Evolutionary conservation across 441 rosid genomes (phyloP), one percentile per base, ranked within the genome.

Genomic region (Pelargonium hybrid): DNA sequence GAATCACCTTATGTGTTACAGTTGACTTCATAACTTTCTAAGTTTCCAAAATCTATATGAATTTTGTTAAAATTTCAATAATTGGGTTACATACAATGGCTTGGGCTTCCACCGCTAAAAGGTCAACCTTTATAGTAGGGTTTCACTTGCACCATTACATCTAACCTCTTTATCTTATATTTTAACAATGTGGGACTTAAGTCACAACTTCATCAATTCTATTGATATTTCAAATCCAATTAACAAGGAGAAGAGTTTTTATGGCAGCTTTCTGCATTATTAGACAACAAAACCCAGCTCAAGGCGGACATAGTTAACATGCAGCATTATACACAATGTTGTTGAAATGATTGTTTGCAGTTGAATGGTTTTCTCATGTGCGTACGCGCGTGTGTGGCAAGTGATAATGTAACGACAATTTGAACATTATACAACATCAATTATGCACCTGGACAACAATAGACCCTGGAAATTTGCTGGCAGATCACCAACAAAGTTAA

Each of bases 361-460:
- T 25, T 25, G 34, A 61, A 50, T 50, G 34, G 50, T 54, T 17
- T 20, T 54, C 61, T 18, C 20, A 54, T 41, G 47, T 41, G 47
- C 8, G 45, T 37, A 6, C 7, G 43, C 9, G 47, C 2, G 7
- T 54, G 21, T 54, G 61, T 8, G 23, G 21, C 61, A 17, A 8
- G 23, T 4, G 61, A 41, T 41, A 9, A 41, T 18, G 31, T 26
- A 48, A 43, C 56, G 21, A 71, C 52, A 67, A 45, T n/a, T 7
- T 65, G 64, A 69, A 29, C 59, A 17, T n/a, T 74, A 57, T 21
- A 48, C 61, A 61, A 78, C 14, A 62, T 67, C 59, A 47, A 48
- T 72, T 70, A 70, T 73, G 68, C 80, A 91, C 96, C 97, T 88
- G 76, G 95, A 84, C 78, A 93, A 69, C 74, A 91, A 74, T 73